A percentile compares a stretch with the other conserved stretches of the same genome.
These are phyloP conservation scores for Trichophyton verrucosum DNA, from an alignment of 2,329 filamentous ascomycete genomes.

Conservation along the genomic window DNA sequence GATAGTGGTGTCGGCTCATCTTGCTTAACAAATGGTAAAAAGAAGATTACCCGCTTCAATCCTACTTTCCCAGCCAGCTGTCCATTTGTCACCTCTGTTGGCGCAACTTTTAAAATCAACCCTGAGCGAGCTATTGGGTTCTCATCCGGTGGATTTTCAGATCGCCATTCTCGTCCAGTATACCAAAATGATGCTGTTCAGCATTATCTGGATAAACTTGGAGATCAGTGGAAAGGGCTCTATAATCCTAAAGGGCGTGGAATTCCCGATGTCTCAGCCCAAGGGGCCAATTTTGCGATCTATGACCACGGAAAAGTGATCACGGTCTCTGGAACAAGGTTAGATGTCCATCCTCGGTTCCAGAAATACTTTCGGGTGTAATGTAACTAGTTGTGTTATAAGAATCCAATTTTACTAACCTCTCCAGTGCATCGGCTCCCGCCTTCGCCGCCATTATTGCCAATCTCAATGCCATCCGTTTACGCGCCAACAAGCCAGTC, in stretches of 20 bases:
- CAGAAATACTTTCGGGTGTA: too few species aligned
- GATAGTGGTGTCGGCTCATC: constrained; percentile 46
- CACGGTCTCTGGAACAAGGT: constrained; percentile 39
- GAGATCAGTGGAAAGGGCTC: constrained; percentile 33
- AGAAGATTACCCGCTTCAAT: constrained; percentile 39
- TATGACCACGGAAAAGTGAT: constrained; percentile 25
- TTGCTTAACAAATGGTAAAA: constrained; percentile 45
- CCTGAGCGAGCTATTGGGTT: constrained; percentile 46
- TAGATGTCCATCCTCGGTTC: neutral
- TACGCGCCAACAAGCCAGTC: constrained; percentile 40
- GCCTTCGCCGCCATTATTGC: constrained; percentile 52
- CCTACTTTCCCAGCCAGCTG: constrained; percentile 46
- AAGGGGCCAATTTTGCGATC: constrained; percentile 35
- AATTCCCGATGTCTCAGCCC: constrained; percentile 50
- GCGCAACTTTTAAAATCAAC: constrained; percentile 41
- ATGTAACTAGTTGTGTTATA: too few species aligned
- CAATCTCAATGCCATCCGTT: constrained; percentile 51
- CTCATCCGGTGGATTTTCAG: constrained; percentile 39
- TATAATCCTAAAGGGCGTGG: constrained; percentile 44
- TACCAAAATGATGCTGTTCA: constrained; percentile 38
- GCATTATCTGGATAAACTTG: constrained; percentile 32
- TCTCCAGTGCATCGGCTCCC: constrained; percentile 44
- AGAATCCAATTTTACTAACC: neutral
- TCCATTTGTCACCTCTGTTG: constrained; percentile 52
- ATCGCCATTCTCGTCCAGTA: constrained; percentile 35